Conservation (phyloP, 2,329 filamentous ascomycete species). For the Ophiostoma ips region DNA sequence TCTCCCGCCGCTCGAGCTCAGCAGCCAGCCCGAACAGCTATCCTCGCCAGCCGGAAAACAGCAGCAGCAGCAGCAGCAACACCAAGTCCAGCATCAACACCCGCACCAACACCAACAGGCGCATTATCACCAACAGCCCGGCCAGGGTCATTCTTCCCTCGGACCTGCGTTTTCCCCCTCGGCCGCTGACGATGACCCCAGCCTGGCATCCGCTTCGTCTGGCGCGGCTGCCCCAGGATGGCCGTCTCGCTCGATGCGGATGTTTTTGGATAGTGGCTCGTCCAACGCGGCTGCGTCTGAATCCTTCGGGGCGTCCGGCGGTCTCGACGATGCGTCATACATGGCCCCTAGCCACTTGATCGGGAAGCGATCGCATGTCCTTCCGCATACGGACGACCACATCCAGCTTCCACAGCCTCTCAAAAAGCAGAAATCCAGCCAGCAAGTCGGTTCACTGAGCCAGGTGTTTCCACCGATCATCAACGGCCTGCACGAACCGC, state of each 20-base stretch:
- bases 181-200: slow-evolving; percentile 1
- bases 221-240: not conserved
- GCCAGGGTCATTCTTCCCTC: not conserved
- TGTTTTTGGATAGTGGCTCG: slow-evolving; percentile 4
- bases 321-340: slow-evolving; percentile 24
- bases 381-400: slow-evolving; percentile 41
- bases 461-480: slow-evolving; percentile 48
- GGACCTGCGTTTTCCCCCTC: slow-evolving; percentile 1
- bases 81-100: not conserved
- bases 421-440: slow-evolving; percentile 48
- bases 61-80: not conserved
- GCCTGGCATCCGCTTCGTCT: not conserved
- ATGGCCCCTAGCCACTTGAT: slow-evolving; percentile 3
- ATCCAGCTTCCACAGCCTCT: slow-evolving; percentile 49
- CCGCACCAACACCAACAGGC: no score
- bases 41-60: slow-evolving; percentile 7
- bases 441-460: slow-evolving; percentile 25
- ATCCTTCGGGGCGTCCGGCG: not conserved
- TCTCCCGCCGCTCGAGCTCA: slow-evolving; percentile 40
- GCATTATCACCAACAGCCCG: not conserved
- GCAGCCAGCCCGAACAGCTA: slow-evolving; percentile 28
- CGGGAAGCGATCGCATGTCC: slow-evolving; percentile 11
- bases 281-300: not conserved
- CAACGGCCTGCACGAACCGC: slow-evolving; percentile 48
- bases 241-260: slow-evolving; percentile 7